Evolutionary conservation across 139 green algal species (phyloP).

Genomic region (Micractinium sp.): DNA sequence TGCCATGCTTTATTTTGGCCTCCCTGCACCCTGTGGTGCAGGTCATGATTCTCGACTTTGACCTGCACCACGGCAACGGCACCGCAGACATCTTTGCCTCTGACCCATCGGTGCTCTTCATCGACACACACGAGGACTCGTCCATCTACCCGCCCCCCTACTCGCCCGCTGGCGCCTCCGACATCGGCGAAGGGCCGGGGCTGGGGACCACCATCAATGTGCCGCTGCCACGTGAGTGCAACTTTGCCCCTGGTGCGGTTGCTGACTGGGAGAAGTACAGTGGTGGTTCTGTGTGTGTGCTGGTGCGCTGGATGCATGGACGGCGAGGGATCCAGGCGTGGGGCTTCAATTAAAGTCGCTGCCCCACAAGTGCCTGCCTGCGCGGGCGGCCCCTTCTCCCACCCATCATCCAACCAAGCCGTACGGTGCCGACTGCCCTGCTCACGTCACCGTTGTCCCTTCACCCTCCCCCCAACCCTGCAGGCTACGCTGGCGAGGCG

Average conservation of each 20-base stretch:
- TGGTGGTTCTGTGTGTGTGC: too few species aligned
- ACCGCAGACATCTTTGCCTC: constrained; percentile 84
- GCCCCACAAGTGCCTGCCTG: too few species aligned
- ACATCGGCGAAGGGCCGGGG: constrained; percentile 71
- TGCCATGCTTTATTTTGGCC: background rate
- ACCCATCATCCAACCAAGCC: too few species aligned
- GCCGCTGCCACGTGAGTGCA: constrained; percentile 66
- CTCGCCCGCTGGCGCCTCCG: constrained; percentile 56
- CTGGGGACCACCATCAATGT: constrained; percentile 85
- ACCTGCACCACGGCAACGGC: constrained; percentile 89
- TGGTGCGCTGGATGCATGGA: too few species aligned
- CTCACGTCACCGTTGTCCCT: background rate
- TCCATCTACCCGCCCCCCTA: constrained; percentile 31
- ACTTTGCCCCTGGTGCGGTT: too few species aligned
- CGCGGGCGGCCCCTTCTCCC: too few species aligned
- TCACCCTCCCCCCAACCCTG: background rate
- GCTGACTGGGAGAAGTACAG: background rate
- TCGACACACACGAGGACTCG: constrained; percentile 81
- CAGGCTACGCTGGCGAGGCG: constrained; percentile 23
- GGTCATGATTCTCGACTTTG: constrained; percentile 91
- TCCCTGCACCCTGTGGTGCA: background rate
- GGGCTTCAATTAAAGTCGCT: too few species aligned
- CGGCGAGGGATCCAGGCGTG: too few species aligned
- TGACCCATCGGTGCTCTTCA: constrained; percentile 83
- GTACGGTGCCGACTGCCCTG: too few species aligned